Base-by-base conservation (phyloP, 805 yeast genomes). In the Yamadazyma akitaensis region DNA sequence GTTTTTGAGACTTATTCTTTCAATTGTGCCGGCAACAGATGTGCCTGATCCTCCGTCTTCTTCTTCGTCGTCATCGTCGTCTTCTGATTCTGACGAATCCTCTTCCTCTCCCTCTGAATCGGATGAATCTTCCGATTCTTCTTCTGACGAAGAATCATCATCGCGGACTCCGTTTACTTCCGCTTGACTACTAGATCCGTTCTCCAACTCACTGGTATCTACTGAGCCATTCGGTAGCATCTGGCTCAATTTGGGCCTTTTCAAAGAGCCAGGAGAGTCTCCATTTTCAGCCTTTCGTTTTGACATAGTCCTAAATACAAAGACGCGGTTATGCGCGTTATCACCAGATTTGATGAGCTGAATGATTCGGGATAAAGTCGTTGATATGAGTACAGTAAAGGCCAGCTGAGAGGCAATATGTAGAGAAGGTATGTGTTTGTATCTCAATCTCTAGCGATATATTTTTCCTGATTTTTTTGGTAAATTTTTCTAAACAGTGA, bases 1-100 rank as follows among this genome's bases (percentile, higher is more conserved):
- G 67, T 89, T 88, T 49, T 77, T 75, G 37, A 91, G 67, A 19
- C 73, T 73, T 2, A 91, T 75, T 37, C 72, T 72, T 54, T 79
- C 77, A 36, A 91, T 83, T 36, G 81, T 80, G 10, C 96, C 97
- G 0, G 94, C 80, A 2, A 16, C 19, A 10, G 19, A 14, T 4
- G 37, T 9, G 5, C 12, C 19, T 17, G 17, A 4, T 10, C 14
- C 21, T 24, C 25, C 41, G 3, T 24, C 31, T n/a, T 36, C 31
- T 12, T 24, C 30, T 24, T 8, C 35, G 10, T 37, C 40, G 13
- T 19, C 18, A 21, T 37, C 19, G 12, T n/a, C 19, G 24, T 38
- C 41, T n/a, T 38, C 41, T n/a, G 30, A 21, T 7, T 21, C 24
- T 7, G 24, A 21, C 7, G 24, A 21, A 7, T 21, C 24, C 24